Conservation (phyloP, 768 basidiomycete genomes). For the Cyclocybe aegerita region DNA sequence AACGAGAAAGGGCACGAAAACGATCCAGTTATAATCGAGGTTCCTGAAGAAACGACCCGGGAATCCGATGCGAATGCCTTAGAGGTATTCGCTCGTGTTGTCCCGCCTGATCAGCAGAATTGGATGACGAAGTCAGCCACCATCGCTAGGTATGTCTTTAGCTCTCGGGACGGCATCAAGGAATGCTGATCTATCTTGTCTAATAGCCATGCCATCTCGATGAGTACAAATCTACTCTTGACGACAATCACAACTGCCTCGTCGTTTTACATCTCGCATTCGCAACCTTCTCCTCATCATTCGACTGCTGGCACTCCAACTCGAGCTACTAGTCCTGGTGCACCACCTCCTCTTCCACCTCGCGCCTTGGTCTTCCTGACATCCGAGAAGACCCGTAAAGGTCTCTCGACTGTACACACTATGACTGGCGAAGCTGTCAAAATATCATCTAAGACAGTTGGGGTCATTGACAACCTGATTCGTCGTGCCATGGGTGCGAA, state of each 20-base stretch:
- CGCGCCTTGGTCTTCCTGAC: slow-evolving; percentile 57
- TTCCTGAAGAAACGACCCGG: slow-evolving; percentile 47
- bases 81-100: slow-evolving; percentile 56
- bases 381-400: slow-evolving; percentile 56
- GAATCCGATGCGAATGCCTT: slow-evolving; percentile 41
- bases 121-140: slow-evolving; percentile 66
- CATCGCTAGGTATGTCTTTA: slow-evolving; percentile 49
- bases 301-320: slow-evolving; percentile 18
- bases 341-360: slow-evolving; percentile 39
- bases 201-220: slow-evolving; percentile 63
- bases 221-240: slow-evolving; percentile 61
- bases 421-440: slow-evolving; percentile 66
- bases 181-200: slow-evolving; percentile 5
- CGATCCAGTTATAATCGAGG: slow-evolving; percentile 73
- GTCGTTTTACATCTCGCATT: slow-evolving; percentile 58
- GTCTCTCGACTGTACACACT: slow-evolving; percentile 60
- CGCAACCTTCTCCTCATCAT: slow-evolving; percentile 48
- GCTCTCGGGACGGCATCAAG: not conserved
- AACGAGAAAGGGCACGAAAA: slow-evolving; percentile 47
- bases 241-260: slow-evolving; percentile 63
- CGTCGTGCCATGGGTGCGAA: slow-evolving; percentile 52
- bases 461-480: slow-evolving; percentile 59
- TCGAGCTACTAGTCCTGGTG: slow-evolving; percentile 10
- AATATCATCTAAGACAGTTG: slow-evolving; percentile 62
- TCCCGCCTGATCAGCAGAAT: slow-evolving; percentile 68